phyloP scores from a whole-genome alignment of 2,329 filamentous ascomycete genomes.

The Coniella vitis region DNA sequence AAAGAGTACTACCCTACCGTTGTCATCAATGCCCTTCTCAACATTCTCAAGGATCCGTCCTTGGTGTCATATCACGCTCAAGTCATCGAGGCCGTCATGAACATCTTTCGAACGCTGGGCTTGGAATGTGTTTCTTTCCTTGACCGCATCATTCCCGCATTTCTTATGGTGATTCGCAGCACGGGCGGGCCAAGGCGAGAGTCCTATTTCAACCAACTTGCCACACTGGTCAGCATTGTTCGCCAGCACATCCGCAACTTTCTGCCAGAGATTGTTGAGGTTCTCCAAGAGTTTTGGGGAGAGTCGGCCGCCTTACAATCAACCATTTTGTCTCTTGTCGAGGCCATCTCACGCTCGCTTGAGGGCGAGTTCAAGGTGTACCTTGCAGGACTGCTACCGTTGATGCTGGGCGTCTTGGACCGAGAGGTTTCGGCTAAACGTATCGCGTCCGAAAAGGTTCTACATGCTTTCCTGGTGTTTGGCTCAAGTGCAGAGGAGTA shows the following conservation, averaged over 20 bases:
- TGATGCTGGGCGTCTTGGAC: conserved; percentile 92
- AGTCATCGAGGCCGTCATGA: conserved; percentile 97
- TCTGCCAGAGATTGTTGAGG: conserved; percentile 75
- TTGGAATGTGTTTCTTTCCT: conserved; percentile 95
- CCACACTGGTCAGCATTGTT: conserved; percentile 88
- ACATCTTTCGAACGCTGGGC: conserved; percentile 93
- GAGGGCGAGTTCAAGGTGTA: conserved; percentile 99
- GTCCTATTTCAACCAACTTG: conserved; percentile 95
- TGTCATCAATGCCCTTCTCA: conserved; percentile 90
- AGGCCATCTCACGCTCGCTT: conserved; percentile 86
- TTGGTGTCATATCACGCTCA: conserved; percentile 84
- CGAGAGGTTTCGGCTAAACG: conserved; percentile 71
- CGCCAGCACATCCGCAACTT: conserved; percentile 93
- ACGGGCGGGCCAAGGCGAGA: conserved; percentile 74
- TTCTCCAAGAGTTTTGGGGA: conserved; percentile 88
- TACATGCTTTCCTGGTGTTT: conserved; percentile 94
- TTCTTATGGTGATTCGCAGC: conserved; percentile 79
- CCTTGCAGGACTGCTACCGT: conserved; percentile 75
- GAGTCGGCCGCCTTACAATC: conserved; percentile 72
- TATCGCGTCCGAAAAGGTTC: conserved; percentile 78
- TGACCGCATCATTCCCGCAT: conserved; percentile 88
- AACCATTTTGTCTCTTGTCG: conserved; percentile 86
- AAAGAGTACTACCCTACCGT: conserved; percentile 99
- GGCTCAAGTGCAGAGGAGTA: conserved; percentile 95
- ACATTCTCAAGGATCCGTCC: conserved; percentile 86